phyloP scores from a whole-genome alignment of 1,284 basidiomycete species.

The Athelia sp. region DNA sequence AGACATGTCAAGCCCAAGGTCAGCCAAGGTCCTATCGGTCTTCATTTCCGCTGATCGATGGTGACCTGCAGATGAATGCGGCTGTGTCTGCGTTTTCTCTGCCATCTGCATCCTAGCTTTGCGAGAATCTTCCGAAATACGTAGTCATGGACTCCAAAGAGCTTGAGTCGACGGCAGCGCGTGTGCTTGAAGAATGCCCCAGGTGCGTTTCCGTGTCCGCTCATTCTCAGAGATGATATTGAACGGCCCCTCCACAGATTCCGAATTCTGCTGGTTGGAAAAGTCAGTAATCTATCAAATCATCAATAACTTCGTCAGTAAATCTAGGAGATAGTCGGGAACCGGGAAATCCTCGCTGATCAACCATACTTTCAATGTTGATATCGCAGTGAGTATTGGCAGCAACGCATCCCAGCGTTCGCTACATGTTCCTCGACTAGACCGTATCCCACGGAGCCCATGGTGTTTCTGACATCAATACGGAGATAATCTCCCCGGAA shows the following conservation, averaged over 20 bases:
- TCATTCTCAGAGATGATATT: background rate
- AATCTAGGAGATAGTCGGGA: constrained; percentile 13
- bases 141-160: too few species aligned
- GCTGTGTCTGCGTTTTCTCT: too few species aligned
- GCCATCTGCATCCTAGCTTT: too few species aligned
- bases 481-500: constrained; percentile 17
- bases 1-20: too few species aligned
- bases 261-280: constrained; percentile 11
- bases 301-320: background rate
- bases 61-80: too few species aligned
- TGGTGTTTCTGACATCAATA: constrained; percentile 18
- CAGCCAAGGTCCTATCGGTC: too few species aligned
- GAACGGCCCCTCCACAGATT: constrained; percentile 5
- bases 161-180: too few species aligned
- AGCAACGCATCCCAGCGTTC: background rate
- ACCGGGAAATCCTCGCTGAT: constrained; percentile 21
- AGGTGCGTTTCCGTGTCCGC: background rate
- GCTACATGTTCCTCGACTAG: constrained; percentile 5
- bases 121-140: too few species aligned
- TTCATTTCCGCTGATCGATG: too few species aligned
- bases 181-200: background rate
- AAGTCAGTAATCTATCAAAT: constrained; percentile 3
- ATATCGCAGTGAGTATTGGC: constrained; percentile 12
- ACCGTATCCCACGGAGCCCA: constrained; percentile 13
- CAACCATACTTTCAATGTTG: constrained; percentile 18